phyloP scores from a whole-genome alignment of 371 early-diverging fungal genomes.

The Conidiobolus incongruus region DNA sequence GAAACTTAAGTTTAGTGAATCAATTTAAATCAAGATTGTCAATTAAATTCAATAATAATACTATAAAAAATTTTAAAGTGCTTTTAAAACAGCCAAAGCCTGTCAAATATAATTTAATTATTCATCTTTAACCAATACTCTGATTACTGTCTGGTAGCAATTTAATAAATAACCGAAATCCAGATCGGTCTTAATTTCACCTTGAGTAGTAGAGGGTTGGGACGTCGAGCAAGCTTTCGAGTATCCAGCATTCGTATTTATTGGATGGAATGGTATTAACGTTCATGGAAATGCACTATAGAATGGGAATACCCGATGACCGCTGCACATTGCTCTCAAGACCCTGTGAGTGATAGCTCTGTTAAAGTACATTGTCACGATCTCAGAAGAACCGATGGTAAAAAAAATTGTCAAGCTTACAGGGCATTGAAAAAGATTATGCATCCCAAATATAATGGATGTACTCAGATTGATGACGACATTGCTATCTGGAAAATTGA shows the following conservation, averaged over 20 bases:
- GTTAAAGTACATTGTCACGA: background rate
- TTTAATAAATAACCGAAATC: too few species aligned
- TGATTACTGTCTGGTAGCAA: too few species aligned
- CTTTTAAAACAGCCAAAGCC: too few species aligned
- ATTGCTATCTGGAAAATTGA: background rate
- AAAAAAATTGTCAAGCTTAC: background rate
- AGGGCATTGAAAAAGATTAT: background rate
- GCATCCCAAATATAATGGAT: background rate
- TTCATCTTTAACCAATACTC: too few species aligned
- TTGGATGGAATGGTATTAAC: background rate
- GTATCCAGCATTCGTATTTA: background rate
- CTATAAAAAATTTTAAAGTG: too few species aligned
- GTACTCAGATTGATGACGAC: background rate
- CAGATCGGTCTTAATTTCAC: too few species aligned
- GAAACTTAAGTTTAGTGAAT: too few species aligned
- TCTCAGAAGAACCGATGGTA: background rate
- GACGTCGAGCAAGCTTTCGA: background rate
- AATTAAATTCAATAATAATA: too few species aligned
- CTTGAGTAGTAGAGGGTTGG: background rate
- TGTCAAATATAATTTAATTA: too few species aligned
- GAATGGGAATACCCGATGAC: background rate
- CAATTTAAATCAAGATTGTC: too few species aligned
- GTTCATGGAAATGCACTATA: background rate
- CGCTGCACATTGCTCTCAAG: background rate
- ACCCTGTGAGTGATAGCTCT: background rate